phyloP scores from a whole-genome alignment of 306 rosid species.

The Trifolium repens region DNA sequence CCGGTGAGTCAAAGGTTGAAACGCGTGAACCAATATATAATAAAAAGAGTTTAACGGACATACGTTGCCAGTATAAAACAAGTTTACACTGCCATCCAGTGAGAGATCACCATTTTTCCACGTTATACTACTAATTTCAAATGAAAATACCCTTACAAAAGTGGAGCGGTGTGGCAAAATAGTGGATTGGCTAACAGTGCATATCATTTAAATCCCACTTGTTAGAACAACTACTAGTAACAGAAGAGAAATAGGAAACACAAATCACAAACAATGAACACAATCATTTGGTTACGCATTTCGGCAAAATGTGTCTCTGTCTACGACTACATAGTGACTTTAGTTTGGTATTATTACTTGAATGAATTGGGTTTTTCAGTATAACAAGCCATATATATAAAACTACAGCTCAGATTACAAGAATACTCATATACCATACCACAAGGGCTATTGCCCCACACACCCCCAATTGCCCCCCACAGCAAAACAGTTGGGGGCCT shows the following conservation, averaged over 20 bases:
- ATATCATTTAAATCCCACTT: no score
- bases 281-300: background rate
- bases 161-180: background rate
- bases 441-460: no score
- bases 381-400: no score
- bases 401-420: background rate
- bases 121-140: background rate
- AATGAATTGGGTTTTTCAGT: background rate
- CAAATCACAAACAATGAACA: background rate
- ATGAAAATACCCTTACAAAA: background rate
- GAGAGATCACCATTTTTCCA: background rate
- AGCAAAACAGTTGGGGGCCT: no score
- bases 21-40: background rate
- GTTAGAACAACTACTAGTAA: background rate
- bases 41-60: background rate
- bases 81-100: background rate
- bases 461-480: no score
- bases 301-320: background rate
- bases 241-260: background rate
- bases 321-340: no score
- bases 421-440: no score
- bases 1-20: background rate
- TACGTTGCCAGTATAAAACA: no score
- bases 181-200: no score
- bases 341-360: background rate